Base-by-base conservation (phyloP, 148 eudicot species). In the Talinum fruticosum region DNA sequence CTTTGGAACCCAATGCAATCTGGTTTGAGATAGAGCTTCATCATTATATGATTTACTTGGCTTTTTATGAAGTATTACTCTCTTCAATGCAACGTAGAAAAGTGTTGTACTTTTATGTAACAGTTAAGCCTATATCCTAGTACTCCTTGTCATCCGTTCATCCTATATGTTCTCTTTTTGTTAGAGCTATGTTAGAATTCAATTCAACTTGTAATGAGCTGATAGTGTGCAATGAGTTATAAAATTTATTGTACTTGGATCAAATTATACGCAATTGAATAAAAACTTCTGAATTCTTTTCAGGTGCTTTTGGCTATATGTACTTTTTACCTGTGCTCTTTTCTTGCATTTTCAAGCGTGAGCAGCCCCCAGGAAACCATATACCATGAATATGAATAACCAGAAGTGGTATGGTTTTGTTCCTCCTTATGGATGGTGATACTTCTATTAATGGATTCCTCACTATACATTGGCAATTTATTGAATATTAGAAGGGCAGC, bases 1-100 rank as follows among this genome's bases (percentile, higher is more conserved):
- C 47, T 41, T 41, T 41, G 47, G 47, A 77, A 34, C 41, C 21
- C 45, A 68, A 51, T 28, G 21, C 68, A 73, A 77, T 36, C 35
- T 45, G 26, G 44, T 51, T 66, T 8, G 28, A 53, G 65, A 71
- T 51, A 12, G 64, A 23, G 64, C 64, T 36, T 35, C 24, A 51
- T 66, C 34, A 36, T 65, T 57, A 35, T 66, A 21, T 47, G 5
- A 15, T 34, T 16, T 71, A 10, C n/a, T 18, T 71, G n/a, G n/a
- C 61, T 28, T 47, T 37, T 41, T 41, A 41, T 41, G 47, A 41
- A 41, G 47, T 41, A 10, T 2, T 41, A 12, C 12, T 14, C 12
- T 14, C 47, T 41, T 5, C 47, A 41, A 14, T 41, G 47, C 0
- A 41, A 4, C 64, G n/a, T 57, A 57, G 64, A n/a, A 57, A 57